Conservation (phyloP, 192 early-diverging fungal species). For the Coemansia sp. region DNA sequence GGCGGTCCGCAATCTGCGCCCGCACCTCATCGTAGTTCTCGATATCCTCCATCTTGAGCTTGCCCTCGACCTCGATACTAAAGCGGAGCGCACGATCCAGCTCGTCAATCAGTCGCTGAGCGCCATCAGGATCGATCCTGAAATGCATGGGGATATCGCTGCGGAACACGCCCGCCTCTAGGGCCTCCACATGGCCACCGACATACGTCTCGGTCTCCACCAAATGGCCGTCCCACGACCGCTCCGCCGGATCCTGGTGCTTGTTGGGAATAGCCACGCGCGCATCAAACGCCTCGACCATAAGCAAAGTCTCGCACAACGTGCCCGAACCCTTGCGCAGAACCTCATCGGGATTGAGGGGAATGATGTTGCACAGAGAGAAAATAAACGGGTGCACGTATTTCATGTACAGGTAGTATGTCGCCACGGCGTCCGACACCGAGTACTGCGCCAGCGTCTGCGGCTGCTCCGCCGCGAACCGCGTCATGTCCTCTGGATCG, state of each 20-base stretch:
- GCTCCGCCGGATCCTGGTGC: conserved; percentile 77
- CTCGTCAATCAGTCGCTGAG: conserved; percentile 87
- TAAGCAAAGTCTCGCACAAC: conserved; percentile 93
- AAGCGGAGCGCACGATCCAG: conserved; percentile 90
- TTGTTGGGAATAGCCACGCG: conserved; percentile 98
- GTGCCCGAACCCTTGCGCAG: conserved; percentile 96
- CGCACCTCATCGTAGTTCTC: conserved; percentile 88
- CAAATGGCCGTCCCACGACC: conserved; percentile 87
- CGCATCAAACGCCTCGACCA: conserved; percentile 92
- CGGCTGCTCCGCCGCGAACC: conserved; percentile 88
- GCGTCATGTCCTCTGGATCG: conserved; percentile 99
- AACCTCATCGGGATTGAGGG: conserved; percentile 96
- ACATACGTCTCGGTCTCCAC: conserved; percentile 97
- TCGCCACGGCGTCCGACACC: conserved; percentile 99
- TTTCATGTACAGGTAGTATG: conserved; percentile 99
- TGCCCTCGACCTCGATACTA: conserved; percentile 84
- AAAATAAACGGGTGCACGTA: conserved; percentile 99
- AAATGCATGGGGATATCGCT: conserved; percentile 92
- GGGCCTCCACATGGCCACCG: conserved; percentile 97
- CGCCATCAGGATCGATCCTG: conserved; percentile 71
- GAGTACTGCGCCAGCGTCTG: conserved; percentile 97
- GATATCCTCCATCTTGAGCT: conserved; percentile 77
- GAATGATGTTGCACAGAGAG: conserved; percentile 99
- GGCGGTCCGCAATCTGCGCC: conserved; percentile 62
- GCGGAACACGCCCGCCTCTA: conserved; percentile 98